Evolutionary conservation across 768 basidiomycete genomes (phyloP).

Genomic region (Leucosporidium scottii): DNA sequence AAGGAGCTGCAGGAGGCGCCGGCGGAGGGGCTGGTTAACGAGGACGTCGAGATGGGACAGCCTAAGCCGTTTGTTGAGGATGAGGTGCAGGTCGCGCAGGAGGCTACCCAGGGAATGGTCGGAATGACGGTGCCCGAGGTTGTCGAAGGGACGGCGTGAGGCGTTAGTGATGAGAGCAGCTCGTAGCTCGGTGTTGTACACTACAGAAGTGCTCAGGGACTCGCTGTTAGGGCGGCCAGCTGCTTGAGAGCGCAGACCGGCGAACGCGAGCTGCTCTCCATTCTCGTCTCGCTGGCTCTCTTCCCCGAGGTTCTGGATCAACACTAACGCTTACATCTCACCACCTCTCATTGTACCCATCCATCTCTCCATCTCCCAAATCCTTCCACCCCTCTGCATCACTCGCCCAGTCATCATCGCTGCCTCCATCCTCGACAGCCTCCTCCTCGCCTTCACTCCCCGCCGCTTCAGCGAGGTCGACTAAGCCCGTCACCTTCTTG

Average conservation of each 20-base stretch:
- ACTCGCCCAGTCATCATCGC: slow-evolving; percentile 34
- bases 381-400: slow-evolving; percentile 30
- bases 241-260: too few species aligned
- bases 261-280: neutral
- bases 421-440: neutral
- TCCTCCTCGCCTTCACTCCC: neutral
- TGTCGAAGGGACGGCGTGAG: neutral
- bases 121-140: neutral
- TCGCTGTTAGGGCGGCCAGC: too few species aligned
- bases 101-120: neutral
- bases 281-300: neutral
- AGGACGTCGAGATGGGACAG: slow-evolving; percentile 6
- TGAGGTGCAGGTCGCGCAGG: neutral
- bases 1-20: slow-evolving; percentile 1
- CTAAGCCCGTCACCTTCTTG: slow-evolving; percentile 2
- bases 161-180: neutral
- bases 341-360: slow-evolving; percentile 20
- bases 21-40: neutral
- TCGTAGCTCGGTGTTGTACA: too few species aligned
- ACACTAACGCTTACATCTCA: neutral
- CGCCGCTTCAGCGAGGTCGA: slow-evolving; percentile 17
- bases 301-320: neutral
- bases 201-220: too few species aligned
- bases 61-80: slow-evolving; percentile 5
- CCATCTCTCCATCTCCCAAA: slow-evolving; percentile 26